Evolutionary conservation across 768 basidiomycete genomes (phyloP), one percentile per base, ranked within the genome.

Genomic region (Scleroderma citrinum): DNA sequence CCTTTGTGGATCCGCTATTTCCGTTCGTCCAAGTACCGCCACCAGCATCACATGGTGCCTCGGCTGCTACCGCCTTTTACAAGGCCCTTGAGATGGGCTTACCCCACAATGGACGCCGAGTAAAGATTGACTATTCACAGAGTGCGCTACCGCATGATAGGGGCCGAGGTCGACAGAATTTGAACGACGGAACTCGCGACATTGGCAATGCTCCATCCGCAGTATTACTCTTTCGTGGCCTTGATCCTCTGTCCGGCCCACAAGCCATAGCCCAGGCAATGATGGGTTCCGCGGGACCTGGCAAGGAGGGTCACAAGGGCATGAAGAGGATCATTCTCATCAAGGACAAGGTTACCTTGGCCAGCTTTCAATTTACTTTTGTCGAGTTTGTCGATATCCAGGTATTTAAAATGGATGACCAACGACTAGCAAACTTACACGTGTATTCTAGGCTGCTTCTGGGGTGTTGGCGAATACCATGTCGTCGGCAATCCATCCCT

Each of bases 101-200:
- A 12, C 80, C 83, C 23, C 85, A 85, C 50, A 85, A 82, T 56
- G 92, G 91, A 12, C 83, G 89, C 43, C 76, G 91, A 56, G 85
- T 95, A 62, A 95, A 95, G 70, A 91, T 99, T 59, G 94, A 99
- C 69, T 99, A 89, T 63, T 92, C 94, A 3, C 83, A 92, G 69
- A 89, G 85, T 55, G 85, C 85, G 23, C 77, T 80, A 24, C 88
- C 85, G 23, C 77, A 81, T 43, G 84, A 85, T 51, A 78, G 77
- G 57, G 77, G 80, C 11, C 76, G 81, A 46, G 57, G 71, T 43
- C 76, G 81, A 55, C 80, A 81, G 47, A 82, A 83, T 48, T 64
- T 75, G 66, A 98, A 95, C 61, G 96, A 99, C 59, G 96, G 96
- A 2, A 97, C 91, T 47, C 79, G 93, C 47, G 95, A 99, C 69